These are phyloP conservation scores for Pichia kluyveri DNA, from an alignment of 805 yeast genomes.

Conservation along the genomic window DNA sequence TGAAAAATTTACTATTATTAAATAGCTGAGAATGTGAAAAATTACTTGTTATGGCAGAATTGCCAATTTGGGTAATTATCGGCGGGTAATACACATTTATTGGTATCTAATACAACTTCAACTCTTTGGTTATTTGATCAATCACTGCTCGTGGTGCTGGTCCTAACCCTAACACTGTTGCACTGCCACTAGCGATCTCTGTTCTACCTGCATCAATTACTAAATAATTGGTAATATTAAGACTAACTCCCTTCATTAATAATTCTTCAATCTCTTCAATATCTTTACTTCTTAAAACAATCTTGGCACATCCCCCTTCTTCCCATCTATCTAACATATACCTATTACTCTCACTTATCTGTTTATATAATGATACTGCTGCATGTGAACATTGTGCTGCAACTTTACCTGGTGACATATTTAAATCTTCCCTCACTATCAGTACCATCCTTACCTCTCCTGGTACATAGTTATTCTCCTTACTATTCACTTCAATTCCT, in stretches of 20 bases:
- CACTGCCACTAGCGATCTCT: constrained; percentile 91
- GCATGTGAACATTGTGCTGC: constrained; percentile 99
- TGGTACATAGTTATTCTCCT: constrained; percentile 51
- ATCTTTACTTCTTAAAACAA: constrained; percentile 66
- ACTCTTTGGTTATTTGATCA: constrained; percentile 73
- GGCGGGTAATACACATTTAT: too few relatives aligned
- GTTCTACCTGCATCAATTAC: constrained; percentile 97
- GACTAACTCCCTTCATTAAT: constrained; percentile 70
- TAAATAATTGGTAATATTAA: constrained; percentile 69
- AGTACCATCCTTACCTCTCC: constrained; percentile 85
- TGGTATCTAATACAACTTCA: constrained; percentile 73
- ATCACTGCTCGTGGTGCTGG: constrained; percentile 84
- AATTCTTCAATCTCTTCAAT: constrained; percentile 66
- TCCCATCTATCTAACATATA: constrained; percentile 69
- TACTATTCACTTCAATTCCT: constrained; percentile 49
- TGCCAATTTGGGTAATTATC: too few relatives aligned
- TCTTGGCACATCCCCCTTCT: constrained; percentile 84
- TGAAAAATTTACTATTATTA: too few relatives aligned
- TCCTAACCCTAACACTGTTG: constrained; percentile 93
- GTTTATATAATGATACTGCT: constrained; percentile 80
- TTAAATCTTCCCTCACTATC: constrained; percentile 78
- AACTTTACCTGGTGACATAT: constrained; percentile 90
- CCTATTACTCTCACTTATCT: constrained; percentile 50
- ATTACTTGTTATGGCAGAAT: too few relatives aligned
- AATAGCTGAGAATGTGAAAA: too few relatives aligned